Base-by-base conservation (phyloP, 805 yeast genomes). In the Pichia californica region DNA sequence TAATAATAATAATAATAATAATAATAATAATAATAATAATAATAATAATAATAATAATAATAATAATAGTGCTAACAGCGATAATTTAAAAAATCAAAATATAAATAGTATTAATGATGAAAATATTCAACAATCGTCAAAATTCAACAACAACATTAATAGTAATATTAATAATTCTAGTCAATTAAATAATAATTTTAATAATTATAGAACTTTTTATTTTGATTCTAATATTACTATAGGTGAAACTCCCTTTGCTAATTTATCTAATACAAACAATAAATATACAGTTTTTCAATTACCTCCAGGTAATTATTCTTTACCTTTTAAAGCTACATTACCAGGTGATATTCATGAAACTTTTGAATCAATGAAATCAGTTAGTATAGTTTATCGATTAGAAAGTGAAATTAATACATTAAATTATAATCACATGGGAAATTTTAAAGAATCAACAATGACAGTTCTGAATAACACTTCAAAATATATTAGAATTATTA, bases 311-410 rank as follows among this genome's bases (percentile, higher is more conserved):
- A 76, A 76, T 53, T 75, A 75, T 51, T 66, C 69, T 34, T 56
- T 76, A 40, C 80, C 80, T 0, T 76, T 76, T 49, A 55, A 49
- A 28, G 58, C 68, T 8, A 57, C 55, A 11, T 55, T 76, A 23
- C 80, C 81, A 0, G 66, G 76, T 1, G 67, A 68, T 43, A 50
- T 69, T 0, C 67, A 74, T 10, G 81, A 74, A 49, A 69, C 79
- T 0, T 67, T 75, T 1, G 80, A 75, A 55, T 77, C 79, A 3
- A 58, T 74, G 37, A 54, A 59, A 21, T 60, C 63, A 34, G 77
- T 71, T 2, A 62, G 65, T 7, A 49, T 74, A 20, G 55, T 69
- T 27, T 75, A 76, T 54, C 62, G 66, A 38, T 52, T 76, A 29
- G 65, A 64, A 42, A 46, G 58, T 38, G 41, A 32, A 16, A 33